Base-by-base conservation (phyloP, 1,284 basidiomycete species). In the Ustilago esculenta region DNA sequence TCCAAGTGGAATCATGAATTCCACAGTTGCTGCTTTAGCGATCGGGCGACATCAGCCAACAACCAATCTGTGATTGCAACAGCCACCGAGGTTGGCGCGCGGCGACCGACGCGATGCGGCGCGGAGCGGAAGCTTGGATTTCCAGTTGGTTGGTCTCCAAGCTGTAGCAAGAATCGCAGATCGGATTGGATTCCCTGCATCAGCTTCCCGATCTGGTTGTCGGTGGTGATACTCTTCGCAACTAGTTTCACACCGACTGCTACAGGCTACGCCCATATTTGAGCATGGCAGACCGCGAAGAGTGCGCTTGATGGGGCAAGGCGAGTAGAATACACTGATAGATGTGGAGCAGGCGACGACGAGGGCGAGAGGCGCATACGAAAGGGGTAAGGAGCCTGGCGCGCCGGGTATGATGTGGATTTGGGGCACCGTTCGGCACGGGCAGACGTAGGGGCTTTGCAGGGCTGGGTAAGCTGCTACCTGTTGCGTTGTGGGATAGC, bases 401-500 rank as follows among this genome's bases (percentile, higher is more conserved):
- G 37, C 15, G 29, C 39, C 27, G 57, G 47, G 55, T 57, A 50
- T 57, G 55, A 36, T 29, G 24, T 9, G 23, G 15, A 14, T 5
- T 23, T 15, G 8, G 27, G 17, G n/a, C 3, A 7, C 6, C n/a
- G 15, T n/a, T 32, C 33, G 27, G 27, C 7, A 29, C 4, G 23
- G 17, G 33, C 15, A 18, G 33, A 35, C 15, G 6, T 35, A 15
- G 6, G 11, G 21, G 9, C 11, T 23, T 1, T 12, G 6, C 18
- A 37, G 0, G 1, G 1, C 11, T 3, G 17, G 15, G 11, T 3
- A 10, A 7, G 11, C 11, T 6, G 32, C 52, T 55, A 61, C 23
- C 52, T 49, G 4, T 21, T 57, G 12, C 45, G 61, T 37, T 64
- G 61, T 21, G 54, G 27, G 2, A 48, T 18, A 0, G 44, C 46